phyloP scores from a whole-genome alignment of 805 yeast species.

The Deakozyma indianensis region DNA sequence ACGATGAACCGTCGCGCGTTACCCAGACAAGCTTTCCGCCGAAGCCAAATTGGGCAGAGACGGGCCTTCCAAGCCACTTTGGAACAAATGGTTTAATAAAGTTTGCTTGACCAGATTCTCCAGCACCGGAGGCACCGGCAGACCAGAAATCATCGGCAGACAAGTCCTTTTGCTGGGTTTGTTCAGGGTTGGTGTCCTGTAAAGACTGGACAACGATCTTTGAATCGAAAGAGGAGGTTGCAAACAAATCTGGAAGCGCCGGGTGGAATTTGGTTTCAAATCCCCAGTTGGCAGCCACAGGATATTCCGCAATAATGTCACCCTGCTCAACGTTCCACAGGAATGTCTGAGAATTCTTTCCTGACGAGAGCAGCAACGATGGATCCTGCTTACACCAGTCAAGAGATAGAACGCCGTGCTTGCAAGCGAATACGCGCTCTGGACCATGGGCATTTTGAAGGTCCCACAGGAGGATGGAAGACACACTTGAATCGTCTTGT shows the following conservation, averaged over 20 bases:
- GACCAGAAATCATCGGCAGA: conserved; percentile 66
- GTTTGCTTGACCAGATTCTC: conserved; percentile 45
- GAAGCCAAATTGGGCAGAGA: conserved; percentile 74
- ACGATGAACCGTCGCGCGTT: background rate
- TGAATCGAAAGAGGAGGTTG: conserved; percentile 57
- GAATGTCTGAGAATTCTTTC: conserved; percentile 76
- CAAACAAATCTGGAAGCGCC: conserved; percentile 68
- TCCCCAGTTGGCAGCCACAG: conserved; percentile 87
- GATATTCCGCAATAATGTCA: conserved; percentile 66
- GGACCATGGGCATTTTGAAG: conserved; percentile 90
- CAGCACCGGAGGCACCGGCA: conserved; percentile 22
- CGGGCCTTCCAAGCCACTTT: conserved; percentile 65
- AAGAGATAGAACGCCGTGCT: conserved; percentile 72
- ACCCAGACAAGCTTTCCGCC: conserved; percentile 73
- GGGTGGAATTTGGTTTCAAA: conserved; percentile 86
- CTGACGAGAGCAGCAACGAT: conserved; percentile 68
- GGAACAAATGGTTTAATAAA: conserved; percentile 60
- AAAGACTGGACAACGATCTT: conserved; percentile 67
- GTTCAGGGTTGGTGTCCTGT: conserved; percentile 63
- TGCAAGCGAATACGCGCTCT: conserved; percentile 59
- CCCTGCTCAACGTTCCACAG: conserved; percentile 85
- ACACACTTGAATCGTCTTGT: conserved; percentile 19
- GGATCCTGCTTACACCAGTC: conserved; percentile 91
- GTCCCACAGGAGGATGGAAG: conserved; percentile 84
- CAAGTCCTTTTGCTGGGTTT: conserved; percentile 20